phyloP scores from a whole-genome alignment of 495 filamentous ascomycete genomes.

The Aspergillus nidulans region DNA sequence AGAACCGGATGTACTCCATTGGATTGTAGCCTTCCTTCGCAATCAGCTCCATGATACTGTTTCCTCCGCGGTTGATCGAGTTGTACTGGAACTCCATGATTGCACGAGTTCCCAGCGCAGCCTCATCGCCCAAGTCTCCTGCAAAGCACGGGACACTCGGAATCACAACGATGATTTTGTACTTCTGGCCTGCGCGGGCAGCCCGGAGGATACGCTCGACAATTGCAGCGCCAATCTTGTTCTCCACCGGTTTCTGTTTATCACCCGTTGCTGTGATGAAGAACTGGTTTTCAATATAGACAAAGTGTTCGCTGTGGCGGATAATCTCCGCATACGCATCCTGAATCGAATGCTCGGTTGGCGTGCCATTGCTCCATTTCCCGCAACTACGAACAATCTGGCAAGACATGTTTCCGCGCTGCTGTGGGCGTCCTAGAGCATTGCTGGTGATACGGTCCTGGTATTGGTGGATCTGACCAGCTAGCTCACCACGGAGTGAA shows the following conservation, averaged over 20 bases:
- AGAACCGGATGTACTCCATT: conserved; percentile 85
- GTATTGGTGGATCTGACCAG: conserved; percentile 47
- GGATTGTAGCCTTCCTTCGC: conserved; percentile 66
- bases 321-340: conserved; percentile 87
- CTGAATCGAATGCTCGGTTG: conserved; percentile 77
- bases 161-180: conserved; percentile 81
- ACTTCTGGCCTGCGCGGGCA: conserved; percentile 63
- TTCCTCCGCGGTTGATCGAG: conserved; percentile 81
- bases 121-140: conserved; percentile 76
- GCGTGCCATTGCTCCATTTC: conserved; percentile 68
- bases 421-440: conserved; percentile 23
- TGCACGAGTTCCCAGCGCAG: conserved; percentile 77
- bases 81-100: conserved; percentile 97
- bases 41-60: conserved; percentile 80
- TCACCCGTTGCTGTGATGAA: conserved; percentile 88
- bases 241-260: conserved; percentile 72
- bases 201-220: conserved; percentile 84
- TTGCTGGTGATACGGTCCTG: conserved; percentile 33
- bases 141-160: conserved; percentile 88
- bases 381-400: conserved; percentile 67
- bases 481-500: conserved; percentile 39
- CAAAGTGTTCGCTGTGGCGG: conserved; percentile 71
- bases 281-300: conserved; percentile 98
- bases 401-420: conserved; percentile 51
- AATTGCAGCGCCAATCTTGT: conserved; percentile 83